Evolutionary conservation across 805 yeast genomes (phyloP).

Genomic region (Ogataea neopini): DNA sequence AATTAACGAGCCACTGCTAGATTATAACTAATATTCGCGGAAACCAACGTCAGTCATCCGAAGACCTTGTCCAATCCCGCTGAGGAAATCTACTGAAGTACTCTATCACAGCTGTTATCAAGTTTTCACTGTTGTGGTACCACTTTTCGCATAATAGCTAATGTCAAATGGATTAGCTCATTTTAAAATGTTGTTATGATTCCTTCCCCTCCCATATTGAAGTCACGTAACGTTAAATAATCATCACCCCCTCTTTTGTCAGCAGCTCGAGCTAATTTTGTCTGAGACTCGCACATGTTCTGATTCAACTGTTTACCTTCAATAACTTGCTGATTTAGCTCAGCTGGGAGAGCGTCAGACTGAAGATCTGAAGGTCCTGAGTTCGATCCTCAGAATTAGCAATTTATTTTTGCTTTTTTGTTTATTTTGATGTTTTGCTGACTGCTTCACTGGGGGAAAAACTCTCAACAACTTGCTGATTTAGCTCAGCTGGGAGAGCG

Average conservation of each 20-base stretch:
- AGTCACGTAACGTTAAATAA: background rate
- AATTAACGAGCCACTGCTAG: background rate
- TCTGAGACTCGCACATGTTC: too few relatives aligned
- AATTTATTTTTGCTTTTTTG: slow-evolving; percentile 9
- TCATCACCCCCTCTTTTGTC: background rate
- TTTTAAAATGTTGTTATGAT: background rate
- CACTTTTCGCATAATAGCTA: too few relatives aligned
- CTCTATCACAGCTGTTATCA: too few relatives aligned
- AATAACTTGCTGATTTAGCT: slow-evolving; percentile 24
- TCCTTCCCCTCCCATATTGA: background rate
- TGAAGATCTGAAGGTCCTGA: slow-evolving; percentile 32
- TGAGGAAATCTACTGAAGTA: background rate
- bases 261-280: background rate
- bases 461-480: slow-evolving; percentile 17
- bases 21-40: background rate
- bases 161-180: too few relatives aligned
- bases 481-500: slow-evolving; percentile 34
- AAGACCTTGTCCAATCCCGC: background rate
- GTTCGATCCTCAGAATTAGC: slow-evolving; percentile 32
- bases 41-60: background rate
- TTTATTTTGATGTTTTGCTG: background rate
- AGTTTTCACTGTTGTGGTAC: too few relatives aligned
- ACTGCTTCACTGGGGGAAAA: background rate
- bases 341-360: slow-evolving; percentile 33
- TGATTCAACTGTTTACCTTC: too few relatives aligned